phyloP scores from a whole-genome alignment of 2,329 filamentous ascomycete genomes.

The Microascus cirrosus region DNA sequence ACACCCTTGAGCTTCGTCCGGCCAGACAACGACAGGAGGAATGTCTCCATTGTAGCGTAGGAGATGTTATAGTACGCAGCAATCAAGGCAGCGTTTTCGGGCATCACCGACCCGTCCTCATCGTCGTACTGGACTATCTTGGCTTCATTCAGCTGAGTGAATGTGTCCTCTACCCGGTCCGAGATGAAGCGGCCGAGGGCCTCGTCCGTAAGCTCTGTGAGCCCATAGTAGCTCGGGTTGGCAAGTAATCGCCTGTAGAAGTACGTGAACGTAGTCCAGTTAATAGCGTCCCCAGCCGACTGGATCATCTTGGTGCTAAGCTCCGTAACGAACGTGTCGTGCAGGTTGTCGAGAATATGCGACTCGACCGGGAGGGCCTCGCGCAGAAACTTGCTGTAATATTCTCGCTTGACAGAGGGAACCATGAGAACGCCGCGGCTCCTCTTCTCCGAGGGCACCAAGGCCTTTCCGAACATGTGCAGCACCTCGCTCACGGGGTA shows the following conservation, averaged over 20 bases:
- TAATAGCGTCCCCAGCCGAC: slow-evolving; percentile 92
- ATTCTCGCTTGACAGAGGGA: slow-evolving; percentile 85
- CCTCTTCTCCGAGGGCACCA: slow-evolving; percentile 67
- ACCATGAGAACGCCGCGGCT: slow-evolving; percentile 95
- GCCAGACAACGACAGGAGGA: slow-evolving; percentile 78
- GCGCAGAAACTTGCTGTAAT: slow-evolving; percentile 97
- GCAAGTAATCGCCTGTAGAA: slow-evolving; percentile 91
- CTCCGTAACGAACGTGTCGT: slow-evolving; percentile 94
- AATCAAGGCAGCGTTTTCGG: slow-evolving; percentile 95
- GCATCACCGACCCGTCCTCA: slow-evolving; percentile 79
- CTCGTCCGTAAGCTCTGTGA: slow-evolving; percentile 81
- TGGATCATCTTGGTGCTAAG: slow-evolving; percentile 93
- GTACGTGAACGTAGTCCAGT: slow-evolving; percentile 97
- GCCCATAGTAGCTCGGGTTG: slow-evolving; percentile 92
- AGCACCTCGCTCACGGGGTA: slow-evolving; percentile 89
- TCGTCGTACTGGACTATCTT: slow-evolving; percentile 95
- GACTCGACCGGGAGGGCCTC: slow-evolving; percentile 94
- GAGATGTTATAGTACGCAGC: slow-evolving; percentile 99
- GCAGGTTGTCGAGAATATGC: slow-evolving; percentile 80
- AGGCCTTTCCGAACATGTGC: slow-evolving; percentile 95
- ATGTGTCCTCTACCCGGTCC: slow-evolving; percentile 82
- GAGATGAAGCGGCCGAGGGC: slow-evolving; percentile 90
- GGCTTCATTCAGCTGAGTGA: slow-evolving; percentile 82
- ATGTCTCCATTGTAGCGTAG: slow-evolving; percentile 98
- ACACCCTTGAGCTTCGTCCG: slow-evolving; percentile 95